A percentile compares a stretch with the other conserved stretches of the same genome.
Evolutionary conservation across 129 eudicot species (phyloP).

Genomic region (Erigeron canadensis): DNA sequence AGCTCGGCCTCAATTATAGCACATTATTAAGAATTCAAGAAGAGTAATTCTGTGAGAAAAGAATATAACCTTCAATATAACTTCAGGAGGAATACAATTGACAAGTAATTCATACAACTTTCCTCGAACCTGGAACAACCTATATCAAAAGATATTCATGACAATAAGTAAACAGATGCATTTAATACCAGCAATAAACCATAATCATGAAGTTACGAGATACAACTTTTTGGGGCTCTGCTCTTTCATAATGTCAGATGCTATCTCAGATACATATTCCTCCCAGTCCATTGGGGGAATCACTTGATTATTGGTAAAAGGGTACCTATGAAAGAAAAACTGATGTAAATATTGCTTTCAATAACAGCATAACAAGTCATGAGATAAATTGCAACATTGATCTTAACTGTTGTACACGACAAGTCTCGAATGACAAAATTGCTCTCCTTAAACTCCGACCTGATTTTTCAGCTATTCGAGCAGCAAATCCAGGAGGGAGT

Average conservation of each 20-base stretch:
- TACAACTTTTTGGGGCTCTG: conserved; percentile 92
- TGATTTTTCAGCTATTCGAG: conserved; percentile 78
- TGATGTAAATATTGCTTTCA: conserved; percentile 22
- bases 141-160: conserved; percentile 23
- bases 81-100: conserved; percentile 93
- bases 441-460: conserved; percentile 94
- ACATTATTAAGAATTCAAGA: neutral
- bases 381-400: conserved; percentile 13
- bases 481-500: conserved; percentile 79
- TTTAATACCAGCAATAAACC: neutral
- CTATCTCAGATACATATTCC: conserved; percentile 79
- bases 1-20: conserved; percentile 16
- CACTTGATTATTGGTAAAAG: conserved; percentile 72
- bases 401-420: conserved; percentile 94
- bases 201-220: conserved; percentile 4
- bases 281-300: conserved; percentile 98
- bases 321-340: conserved; percentile 54
- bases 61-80: conserved; percentile 62
- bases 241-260: conserved; percentile 88
- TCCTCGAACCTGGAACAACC: conserved; percentile 94
- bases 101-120: conserved; percentile 82
- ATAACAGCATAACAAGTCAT: neutral
- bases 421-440: conserved; percentile 78
- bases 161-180: conserved; percentile 7
- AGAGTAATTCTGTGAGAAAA: neutral